Conservation (phyloP, 108 stramenopile species). For the Nitzschia sp. region DNA sequence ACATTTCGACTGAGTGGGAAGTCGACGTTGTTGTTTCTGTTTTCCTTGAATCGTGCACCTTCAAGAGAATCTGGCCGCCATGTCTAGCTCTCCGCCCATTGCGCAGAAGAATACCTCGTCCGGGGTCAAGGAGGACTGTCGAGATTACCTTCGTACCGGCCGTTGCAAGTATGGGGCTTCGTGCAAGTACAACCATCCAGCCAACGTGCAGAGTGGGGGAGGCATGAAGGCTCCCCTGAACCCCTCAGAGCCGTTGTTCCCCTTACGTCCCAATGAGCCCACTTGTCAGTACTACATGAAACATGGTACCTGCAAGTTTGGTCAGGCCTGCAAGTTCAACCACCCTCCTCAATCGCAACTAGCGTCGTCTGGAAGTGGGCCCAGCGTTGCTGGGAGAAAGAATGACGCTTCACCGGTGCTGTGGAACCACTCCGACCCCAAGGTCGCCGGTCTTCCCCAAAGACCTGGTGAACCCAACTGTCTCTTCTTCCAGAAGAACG, state of each 20-base stretch:
- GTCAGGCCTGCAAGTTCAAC: conserved; percentile 88
- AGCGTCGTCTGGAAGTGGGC: conserved; percentile 5
- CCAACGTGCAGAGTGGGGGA: conserved; percentile 84
- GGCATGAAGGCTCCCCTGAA: conserved; percentile 71
- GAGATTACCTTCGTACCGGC: conserved; percentile 87
- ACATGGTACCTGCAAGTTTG: conserved; percentile 92
- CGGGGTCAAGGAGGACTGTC: conserved; percentile 64
- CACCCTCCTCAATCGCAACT: conserved; percentile 65
- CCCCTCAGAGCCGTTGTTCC: conserved; percentile 81
- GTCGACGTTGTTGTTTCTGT: neutral
- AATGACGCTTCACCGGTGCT: conserved; percentile 14
- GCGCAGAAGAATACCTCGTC: conserved; percentile 1
- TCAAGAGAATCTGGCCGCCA: neutral
- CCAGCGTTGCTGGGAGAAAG: conserved; percentile 18
- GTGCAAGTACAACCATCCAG: conserved; percentile 89
- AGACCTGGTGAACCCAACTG: conserved; percentile 86
- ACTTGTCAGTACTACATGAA: conserved; percentile 89
- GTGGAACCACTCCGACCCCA: conserved; percentile 27
- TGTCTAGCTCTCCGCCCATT: conserved; percentile 19
- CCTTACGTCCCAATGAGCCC: conserved; percentile 81
- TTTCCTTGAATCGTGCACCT: neutral
- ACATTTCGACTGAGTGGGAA: neutral
- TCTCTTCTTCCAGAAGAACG: conserved; percentile 85
- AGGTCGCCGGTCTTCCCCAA: conserved; percentile 65
- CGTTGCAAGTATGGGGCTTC: conserved; percentile 90